Evolutionary conservation across 345 rosid genomes (phyloP), one percentile per base, ranked within the genome.

Genomic region (Ailanthus altissimus): DNA sequence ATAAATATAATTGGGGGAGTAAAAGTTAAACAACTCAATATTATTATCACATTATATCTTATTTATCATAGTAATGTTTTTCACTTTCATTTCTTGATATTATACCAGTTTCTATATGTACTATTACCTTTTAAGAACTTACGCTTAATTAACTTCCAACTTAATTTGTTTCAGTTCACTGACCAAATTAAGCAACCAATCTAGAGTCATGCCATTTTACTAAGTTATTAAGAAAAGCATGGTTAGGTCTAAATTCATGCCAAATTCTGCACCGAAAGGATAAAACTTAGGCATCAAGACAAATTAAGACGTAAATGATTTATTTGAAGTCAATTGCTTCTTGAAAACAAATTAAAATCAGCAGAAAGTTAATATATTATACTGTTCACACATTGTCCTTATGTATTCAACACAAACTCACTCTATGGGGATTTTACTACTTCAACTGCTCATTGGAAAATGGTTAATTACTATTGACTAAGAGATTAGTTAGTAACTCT

Each of bases 201-300:
- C 11, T 12, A 42, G 13, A n/a, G n/a, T 32, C 38, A 32, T 32
- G 14, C 53, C 75, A 38, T 43, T 0, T 57, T 15, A 71, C 6
- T 4, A 72, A 11, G 38, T 36, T 5, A 56, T n/a, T 51, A n/a
- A 56, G 20, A 8, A 56, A 32, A 71, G 51, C 28, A 38, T 8
- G 4, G 23, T 56, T 38, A 71, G 64, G 40, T 56, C 51, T 42
- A 18, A 46, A 32, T 2, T 18, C 58, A 47, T 18, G 68, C 58
- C 46, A 59, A 61, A 74, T 74, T 74, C 5, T 60, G 68, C 45
- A 74, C 58, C 67, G 25, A 59, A 57, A 58, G 59, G 53, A 59
- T 25, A 43, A 6, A 42, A 43, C 51, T 46, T 46, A 65, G 76
- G 38, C 15, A 0, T 60, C 26, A 73, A 60, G 76, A 26, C 18